Percentiles rank a stretch among this genome's conserved stretches.
These are phyloP conservation scores for Eucalyptus cloeziana DNA, from an alignment of 345 rosid genomes.

Conservation along the genomic window DNA sequence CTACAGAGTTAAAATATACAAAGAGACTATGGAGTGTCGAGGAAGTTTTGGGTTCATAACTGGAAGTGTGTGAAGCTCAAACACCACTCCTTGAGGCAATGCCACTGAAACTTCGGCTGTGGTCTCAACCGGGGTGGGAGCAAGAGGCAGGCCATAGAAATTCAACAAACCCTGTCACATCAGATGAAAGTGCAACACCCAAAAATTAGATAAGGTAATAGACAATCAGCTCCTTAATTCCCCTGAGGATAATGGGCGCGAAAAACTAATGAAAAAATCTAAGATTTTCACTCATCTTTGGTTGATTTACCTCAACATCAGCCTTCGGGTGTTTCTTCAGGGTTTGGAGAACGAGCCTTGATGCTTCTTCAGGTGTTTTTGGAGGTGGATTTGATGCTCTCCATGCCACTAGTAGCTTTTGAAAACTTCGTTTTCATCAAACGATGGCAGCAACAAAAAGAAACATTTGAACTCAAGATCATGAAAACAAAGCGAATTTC, in stretches of 20 bases:
- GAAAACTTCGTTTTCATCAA: slow-evolving; percentile 38
- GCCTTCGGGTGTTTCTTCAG: slow-evolving; percentile 53
- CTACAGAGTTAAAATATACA: neutral
- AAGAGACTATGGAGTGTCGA: neutral
- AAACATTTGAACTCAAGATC: neutral
- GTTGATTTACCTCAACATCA: slow-evolving; percentile 71
- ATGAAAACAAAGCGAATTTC: neutral
- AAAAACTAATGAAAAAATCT: neutral
- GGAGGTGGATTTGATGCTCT: slow-evolving; percentile 64
- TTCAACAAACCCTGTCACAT: slow-evolving; percentile 51
- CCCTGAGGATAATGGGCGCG: neutral
- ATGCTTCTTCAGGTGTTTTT: slow-evolving; percentile 53
- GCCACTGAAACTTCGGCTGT: slow-evolving; percentile 25
- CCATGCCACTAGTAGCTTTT: slow-evolving; percentile 78
- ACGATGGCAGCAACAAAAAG: neutral
- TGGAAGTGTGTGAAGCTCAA: slow-evolving; percentile 60
- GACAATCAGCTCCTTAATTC: neutral
- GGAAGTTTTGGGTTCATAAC: slow-evolving; percentile 14
- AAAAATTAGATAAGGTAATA: neutral
- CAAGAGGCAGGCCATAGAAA: slow-evolving; percentile 71
- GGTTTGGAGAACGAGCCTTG: slow-evolving; percentile 48
- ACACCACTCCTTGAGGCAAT: slow-evolving; percentile 33
- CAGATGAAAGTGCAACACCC: neutral
- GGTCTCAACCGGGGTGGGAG: slow-evolving; percentile 16
- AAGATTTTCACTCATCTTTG: neutral